Percentiles rank a stretch among this genome's conserved stretches.
Conservation (phyloP, 345 rosid genomes). For the Arabis hirsuta region DNA sequence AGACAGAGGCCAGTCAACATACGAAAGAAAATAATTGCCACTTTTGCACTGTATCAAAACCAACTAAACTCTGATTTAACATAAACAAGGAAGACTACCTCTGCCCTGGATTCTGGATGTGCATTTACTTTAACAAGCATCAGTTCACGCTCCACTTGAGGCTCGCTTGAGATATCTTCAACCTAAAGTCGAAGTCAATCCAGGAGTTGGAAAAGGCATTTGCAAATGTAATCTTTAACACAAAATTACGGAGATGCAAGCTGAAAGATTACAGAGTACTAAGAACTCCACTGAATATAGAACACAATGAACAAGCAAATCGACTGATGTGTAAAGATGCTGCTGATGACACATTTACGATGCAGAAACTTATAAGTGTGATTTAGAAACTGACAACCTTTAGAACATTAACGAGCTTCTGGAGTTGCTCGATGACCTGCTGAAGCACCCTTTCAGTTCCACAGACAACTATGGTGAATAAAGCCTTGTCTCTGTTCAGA, state of each 20-base stretch:
- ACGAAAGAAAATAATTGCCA: constrained; percentile 34
- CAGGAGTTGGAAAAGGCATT: background rate
- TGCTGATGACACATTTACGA: background rate
- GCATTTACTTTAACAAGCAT: constrained; percentile 88
- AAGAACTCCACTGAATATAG: background rate
- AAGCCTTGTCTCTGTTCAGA: constrained; percentile 84
- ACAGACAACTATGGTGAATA: constrained; percentile 88
- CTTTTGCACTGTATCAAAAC: background rate
- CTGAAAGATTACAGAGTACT: background rate
- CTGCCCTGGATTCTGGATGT: constrained; percentile 59
- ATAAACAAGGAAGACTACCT: constrained; percentile 55
- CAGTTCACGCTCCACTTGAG: constrained; percentile 93
- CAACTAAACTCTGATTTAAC: constrained; percentile 29
- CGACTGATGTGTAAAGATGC: background rate
- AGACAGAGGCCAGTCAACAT: constrained; percentile 15
- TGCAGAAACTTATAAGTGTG: constrained; percentile 14
- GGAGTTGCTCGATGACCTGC: constrained; percentile 92
- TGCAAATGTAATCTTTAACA: constrained; percentile 4
- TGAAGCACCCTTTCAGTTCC: constrained; percentile 82
- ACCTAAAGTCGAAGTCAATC: constrained; percentile 52
- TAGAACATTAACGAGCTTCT: constrained; percentile 92
- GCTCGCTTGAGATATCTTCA: constrained; percentile 86
- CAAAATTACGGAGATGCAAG: background rate
- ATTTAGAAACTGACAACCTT: constrained; percentile 55
- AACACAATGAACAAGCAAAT: constrained; percentile 8